Conservation (phyloP, 306 rosid genomes). For the Pterocarpus santalinus region DNA sequence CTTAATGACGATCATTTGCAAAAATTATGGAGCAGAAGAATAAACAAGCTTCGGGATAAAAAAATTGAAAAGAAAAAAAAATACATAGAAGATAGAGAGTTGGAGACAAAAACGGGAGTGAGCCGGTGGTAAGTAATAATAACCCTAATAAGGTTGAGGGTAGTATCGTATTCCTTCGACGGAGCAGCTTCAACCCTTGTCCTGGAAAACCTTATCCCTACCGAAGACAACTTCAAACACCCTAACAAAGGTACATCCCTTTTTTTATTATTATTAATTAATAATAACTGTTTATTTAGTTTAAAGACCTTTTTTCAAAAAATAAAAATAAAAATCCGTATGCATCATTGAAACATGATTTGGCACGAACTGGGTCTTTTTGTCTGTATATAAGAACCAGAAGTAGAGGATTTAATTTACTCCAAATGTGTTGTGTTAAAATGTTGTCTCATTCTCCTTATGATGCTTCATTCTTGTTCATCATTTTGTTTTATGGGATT, state of each 20-base stretch:
- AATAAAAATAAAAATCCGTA: too few species aligned
- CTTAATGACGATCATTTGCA: too few species aligned
- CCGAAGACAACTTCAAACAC: slow-evolving; percentile 33
- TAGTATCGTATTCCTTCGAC: slow-evolving; percentile 38
- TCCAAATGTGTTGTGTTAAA: background rate
- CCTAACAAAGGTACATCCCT: slow-evolving; percentile 46
- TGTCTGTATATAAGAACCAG: too few species aligned
- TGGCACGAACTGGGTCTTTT: background rate
- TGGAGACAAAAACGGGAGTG: too few species aligned
- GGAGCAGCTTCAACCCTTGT: slow-evolving; percentile 52
- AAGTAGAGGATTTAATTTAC: too few species aligned
- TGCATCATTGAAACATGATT: background rate
- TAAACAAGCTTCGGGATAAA: too few species aligned
- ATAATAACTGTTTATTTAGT: background rate
- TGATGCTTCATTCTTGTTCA: too few species aligned
- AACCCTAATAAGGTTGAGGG: slow-evolving; percentile 44
- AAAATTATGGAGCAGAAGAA: too few species aligned
- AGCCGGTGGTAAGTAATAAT: too few species aligned
- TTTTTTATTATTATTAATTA: background rate
- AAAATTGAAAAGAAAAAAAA: too few species aligned
- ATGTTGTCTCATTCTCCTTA: background rate
- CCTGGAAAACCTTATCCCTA: slow-evolving; percentile 66
- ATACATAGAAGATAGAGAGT: too few species aligned
- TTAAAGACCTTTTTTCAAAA: background rate
- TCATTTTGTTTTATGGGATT: too few species aligned